Evolutionary conservation across 2,329 filamentous ascomycete species (phyloP), one percentile per base, ranked within the genome.

Genomic region (Xylariaceae sp.): DNA sequence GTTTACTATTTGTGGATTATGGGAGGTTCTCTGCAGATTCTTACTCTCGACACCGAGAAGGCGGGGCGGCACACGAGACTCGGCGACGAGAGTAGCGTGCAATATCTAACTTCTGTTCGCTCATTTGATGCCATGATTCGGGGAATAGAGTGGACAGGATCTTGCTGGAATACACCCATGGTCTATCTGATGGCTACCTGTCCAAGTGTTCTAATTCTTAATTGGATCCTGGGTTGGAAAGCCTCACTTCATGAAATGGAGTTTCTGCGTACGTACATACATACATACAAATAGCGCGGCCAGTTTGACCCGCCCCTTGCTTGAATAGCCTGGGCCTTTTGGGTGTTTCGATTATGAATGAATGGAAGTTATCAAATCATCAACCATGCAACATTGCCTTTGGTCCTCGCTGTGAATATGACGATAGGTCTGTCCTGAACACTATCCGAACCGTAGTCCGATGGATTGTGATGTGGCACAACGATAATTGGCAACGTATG

Each of bases 161-260:
- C 7, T 28, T 7, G 22, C 22, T 28, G 22, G 7, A 28, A 28
- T 7, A 28, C 22, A 41, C 55, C 50, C 43, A 52, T 34, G 33
- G 56, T 36, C 42, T 45, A 47, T 50, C 49, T 58, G 56, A 58
- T 58, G 56, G 56, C 51, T 53, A 19, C 46, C 47, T 42, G 42
- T 45, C 34, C 2, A 39, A n/a, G 22, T 7, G 22, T 7, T 28
- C 22, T 28, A 28, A 28, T 28, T 28, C 22, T 5, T 28, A 9
- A 28, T 19, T 44, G 44, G 45, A 28, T 28, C 22, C 22, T 28
- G 22, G 7, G 7, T 52, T 47, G 41, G 49, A 19, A 42, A 51
- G 50, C 53, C 55, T 57, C 55, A 49, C 47, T 58, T 53, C 55
- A 14, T 17, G 6, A 19, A 41, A 13, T 53, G 53, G 51, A 50